Conservation (phyloP, 306 rosid species). For the Crataegus laevigata region DNA sequence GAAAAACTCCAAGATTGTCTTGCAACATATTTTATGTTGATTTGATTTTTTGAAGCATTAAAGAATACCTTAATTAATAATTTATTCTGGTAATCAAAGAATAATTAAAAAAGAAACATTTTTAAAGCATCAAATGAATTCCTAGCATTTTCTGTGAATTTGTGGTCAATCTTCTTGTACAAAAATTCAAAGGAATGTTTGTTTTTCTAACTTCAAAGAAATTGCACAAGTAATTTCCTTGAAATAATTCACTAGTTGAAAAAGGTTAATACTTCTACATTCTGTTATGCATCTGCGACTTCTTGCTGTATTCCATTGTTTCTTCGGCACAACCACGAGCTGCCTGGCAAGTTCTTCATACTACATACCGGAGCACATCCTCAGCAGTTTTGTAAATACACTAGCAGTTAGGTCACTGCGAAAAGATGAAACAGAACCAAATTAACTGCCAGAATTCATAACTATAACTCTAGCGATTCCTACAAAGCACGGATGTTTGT, state of each 20-base stretch:
- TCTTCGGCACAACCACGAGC: background rate
- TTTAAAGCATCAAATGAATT: background rate
- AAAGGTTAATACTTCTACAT: background rate
- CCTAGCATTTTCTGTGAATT: background rate
- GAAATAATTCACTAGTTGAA: background rate
- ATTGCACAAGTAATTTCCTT: background rate
- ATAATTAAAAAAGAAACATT: background rate
- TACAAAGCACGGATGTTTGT: background rate
- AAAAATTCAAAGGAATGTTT: background rate
- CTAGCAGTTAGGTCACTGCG: background rate
- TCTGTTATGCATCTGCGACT: background rate
- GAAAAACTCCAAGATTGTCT: background rate
- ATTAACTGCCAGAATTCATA: background rate
- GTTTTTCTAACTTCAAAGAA: background rate
- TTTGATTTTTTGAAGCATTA: background rate
- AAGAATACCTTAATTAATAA: background rate
- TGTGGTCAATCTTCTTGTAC: background rate
- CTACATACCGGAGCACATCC: background rate
- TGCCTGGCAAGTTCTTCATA: background rate
- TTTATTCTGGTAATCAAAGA: background rate
- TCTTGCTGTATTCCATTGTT: slow-evolving; percentile 11
- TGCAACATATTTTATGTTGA: background rate
- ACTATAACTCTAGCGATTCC: background rate
- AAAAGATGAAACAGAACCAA: background rate
- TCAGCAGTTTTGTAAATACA: background rate